A percentile compares a stretch with the other conserved stretches of the same genome.
Conservation (phyloP, 2,329 filamentous ascomycete species). For the Penicillium sp. region DNA sequence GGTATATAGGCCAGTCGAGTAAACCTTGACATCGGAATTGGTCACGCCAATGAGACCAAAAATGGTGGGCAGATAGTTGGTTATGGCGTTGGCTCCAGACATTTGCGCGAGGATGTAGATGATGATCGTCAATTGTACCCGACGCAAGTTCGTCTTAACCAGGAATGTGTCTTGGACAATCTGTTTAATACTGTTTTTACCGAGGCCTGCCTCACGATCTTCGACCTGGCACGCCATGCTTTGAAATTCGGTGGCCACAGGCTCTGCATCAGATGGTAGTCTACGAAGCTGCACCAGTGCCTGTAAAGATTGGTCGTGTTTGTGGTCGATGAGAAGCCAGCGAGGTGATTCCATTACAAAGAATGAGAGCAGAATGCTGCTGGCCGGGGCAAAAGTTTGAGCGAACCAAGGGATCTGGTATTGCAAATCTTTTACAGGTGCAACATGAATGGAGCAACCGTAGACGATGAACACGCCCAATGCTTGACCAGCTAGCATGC, state of each 20-base stretch:
- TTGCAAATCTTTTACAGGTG: slow-evolving; percentile 26
- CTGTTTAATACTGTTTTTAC: neutral
- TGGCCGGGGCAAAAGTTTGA: slow-evolving; percentile 31
- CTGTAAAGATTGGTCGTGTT: slow-evolving; percentile 28
- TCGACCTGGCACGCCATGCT: neutral
- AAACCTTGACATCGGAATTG: slow-evolving; percentile 33
- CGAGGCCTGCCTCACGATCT: neutral
- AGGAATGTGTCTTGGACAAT: slow-evolving; percentile 39
- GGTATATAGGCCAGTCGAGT: slow-evolving; percentile 46
- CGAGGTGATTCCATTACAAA: slow-evolving; percentile 36
- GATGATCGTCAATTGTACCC: slow-evolving; percentile 39
- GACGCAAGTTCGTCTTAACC: slow-evolving; percentile 40
- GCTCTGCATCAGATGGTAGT: slow-evolving; percentile 24
- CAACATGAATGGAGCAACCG: slow-evolving; percentile 35
- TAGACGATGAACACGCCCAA: slow-evolving; percentile 38
- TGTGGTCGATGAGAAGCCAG: slow-evolving; percentile 38
- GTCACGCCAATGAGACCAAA: slow-evolving; percentile 40
- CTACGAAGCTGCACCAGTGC: slow-evolving; percentile 28
- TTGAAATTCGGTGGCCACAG: neutral
- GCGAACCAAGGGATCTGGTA: slow-evolving; percentile 38
- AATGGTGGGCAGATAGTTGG: slow-evolving; percentile 47
- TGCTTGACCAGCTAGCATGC: slow-evolving; percentile 38
- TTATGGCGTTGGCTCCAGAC: slow-evolving; percentile 47
- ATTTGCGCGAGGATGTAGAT: slow-evolving; percentile 45
- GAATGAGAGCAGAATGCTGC: slow-evolving; percentile 32